These are phyloP conservation scores for Polytrichum commune DNA, from an alignment of 225 moss, liverwort and hornwort species.

Conservation along the genomic window DNA sequence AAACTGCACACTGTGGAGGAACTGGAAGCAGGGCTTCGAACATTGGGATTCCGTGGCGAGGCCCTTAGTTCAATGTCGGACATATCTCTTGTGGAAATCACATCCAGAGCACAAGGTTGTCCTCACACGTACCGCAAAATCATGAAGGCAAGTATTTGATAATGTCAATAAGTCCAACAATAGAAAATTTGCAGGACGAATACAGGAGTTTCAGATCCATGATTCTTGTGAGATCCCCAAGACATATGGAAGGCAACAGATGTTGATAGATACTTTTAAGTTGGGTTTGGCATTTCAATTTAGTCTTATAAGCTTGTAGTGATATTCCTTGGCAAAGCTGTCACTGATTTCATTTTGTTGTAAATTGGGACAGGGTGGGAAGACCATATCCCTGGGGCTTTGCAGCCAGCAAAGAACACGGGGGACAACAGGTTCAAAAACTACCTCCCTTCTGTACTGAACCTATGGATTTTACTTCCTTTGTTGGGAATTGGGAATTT, in stretches of 20 bases:
- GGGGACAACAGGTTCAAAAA: conserved; percentile 71
- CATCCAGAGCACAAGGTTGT: conserved; percentile 83
- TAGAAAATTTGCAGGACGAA: no score
- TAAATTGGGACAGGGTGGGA: conserved; percentile 43
- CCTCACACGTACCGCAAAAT: conserved; percentile 85
- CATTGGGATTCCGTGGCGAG: conserved; percentile 94
- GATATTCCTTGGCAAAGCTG: conserved; percentile 2
- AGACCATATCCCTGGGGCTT: conserved; percentile 68
- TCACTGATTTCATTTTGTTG: neutral
- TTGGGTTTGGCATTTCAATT: no score
- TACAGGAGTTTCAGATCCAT: no score
- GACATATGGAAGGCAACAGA: no score
- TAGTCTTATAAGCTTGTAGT: no score
- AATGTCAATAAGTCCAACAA: neutral
- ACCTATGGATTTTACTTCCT: no score
- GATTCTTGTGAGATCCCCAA: no score
- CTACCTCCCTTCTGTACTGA: no score
- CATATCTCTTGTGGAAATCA: conserved; percentile 79
- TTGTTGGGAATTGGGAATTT: no score
- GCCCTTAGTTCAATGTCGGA: conserved; percentile 91
- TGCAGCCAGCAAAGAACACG: conserved; percentile 60
- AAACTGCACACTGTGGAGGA: conserved; percentile 79
- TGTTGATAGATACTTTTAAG: no score
- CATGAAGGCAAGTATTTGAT: conserved; percentile 55
- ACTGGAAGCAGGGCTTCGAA: conserved; percentile 71